A percentile compares a stretch with the other conserved stretches of the same genome.
Conservation (phyloP, 805 yeast genomes). For the Sporopachydermia lactativora region DNA sequence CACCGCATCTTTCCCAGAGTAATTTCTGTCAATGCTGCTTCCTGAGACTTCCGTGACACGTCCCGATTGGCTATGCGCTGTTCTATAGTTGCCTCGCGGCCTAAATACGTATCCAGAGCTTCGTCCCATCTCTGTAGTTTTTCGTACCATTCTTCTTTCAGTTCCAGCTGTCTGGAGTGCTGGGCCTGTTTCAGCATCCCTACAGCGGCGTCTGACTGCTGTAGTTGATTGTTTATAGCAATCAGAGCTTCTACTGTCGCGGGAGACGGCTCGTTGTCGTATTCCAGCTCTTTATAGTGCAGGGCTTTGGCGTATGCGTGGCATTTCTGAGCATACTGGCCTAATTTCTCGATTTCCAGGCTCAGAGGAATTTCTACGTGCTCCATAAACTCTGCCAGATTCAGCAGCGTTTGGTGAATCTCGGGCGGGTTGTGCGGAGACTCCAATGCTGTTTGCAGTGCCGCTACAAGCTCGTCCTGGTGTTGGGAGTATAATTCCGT, state of each 20-base stretch:
- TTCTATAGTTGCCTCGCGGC: slow-evolving; percentile 40
- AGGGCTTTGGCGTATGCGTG: slow-evolving; percentile 97
- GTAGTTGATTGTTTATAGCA: slow-evolving; percentile 84
- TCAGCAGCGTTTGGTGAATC: slow-evolving; percentile 77
- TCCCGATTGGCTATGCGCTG: slow-evolving; percentile 8
- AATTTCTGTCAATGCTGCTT: slow-evolving; percentile 48
- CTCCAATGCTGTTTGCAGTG: slow-evolving; percentile 75
- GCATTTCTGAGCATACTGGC: slow-evolving; percentile 86
- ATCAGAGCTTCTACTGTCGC: slow-evolving; percentile 87
- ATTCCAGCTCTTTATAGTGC: slow-evolving; percentile 91
- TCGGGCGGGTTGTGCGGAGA: slow-evolving; percentile 93
- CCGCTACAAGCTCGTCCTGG: slow-evolving; percentile 78
- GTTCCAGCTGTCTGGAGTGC: slow-evolving; percentile 46
- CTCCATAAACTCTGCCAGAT: slow-evolving; percentile 92
- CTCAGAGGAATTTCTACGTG: slow-evolving; percentile 94
- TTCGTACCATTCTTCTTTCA: slow-evolving; percentile 97
- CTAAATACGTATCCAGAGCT: slow-evolving; percentile 81
- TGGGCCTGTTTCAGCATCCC: slow-evolving; percentile 94
- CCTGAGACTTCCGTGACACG: slow-evolving; percentile 29
- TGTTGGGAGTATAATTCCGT: slow-evolving; percentile 76
- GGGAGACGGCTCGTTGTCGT: slow-evolving; percentile 83
- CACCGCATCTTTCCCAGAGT: slow-evolving; percentile 98
- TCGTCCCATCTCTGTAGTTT: slow-evolving; percentile 97
- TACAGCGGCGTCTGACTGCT: slow-evolving; percentile 95
- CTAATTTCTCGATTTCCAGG: slow-evolving; percentile 76